Evolutionary conservation across 2,329 filamentous ascomycete genomes (phyloP).

Genomic region (Aspergillus oerlinghausenensis): DNA sequence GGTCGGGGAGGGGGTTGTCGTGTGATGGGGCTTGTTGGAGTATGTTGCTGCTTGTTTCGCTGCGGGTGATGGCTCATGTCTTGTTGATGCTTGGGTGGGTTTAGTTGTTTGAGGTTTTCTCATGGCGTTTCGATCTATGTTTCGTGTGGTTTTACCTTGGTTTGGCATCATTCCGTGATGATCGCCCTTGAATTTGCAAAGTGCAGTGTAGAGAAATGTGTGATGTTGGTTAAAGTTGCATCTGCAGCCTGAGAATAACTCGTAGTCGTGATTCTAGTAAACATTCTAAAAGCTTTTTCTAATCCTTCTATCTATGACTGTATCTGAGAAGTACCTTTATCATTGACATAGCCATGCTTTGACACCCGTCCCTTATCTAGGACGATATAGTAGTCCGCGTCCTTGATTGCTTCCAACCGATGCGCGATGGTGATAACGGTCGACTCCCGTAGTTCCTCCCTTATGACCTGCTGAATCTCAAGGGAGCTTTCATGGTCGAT

Average conservation of each 20-base stretch:
- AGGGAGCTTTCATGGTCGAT: constrained; percentile 59
- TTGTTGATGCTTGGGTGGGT: background rate
- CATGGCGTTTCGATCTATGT: background rate
- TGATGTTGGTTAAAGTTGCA: no score
- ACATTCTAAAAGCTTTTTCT: background rate
- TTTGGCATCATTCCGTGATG: background rate
- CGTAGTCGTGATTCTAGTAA: background rate
- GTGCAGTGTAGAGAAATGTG: background rate
- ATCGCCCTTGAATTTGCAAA: no score
- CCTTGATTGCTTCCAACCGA: constrained; percentile 57
- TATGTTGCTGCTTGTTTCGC: background rate
- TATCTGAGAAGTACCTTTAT: constrained; percentile 11
- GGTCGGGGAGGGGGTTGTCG: background rate
- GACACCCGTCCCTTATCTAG: constrained; percentile 48
- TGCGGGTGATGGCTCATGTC: background rate
- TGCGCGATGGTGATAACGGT: constrained; percentile 65
- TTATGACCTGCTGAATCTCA: constrained; percentile 35
- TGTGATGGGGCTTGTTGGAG: background rate
- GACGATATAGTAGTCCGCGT: constrained; percentile 53
- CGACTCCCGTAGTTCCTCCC: constrained; percentile 33
- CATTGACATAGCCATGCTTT: constrained; percentile 25
- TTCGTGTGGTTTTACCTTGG: background rate
- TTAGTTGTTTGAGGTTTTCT: background rate
- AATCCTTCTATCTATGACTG: background rate
- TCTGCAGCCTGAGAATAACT: background rate